These are phyloP conservation scores for Wickerhamiella shivajii DNA, from an alignment of 805 yeast genomes.

Conservation along the genomic window DNA sequence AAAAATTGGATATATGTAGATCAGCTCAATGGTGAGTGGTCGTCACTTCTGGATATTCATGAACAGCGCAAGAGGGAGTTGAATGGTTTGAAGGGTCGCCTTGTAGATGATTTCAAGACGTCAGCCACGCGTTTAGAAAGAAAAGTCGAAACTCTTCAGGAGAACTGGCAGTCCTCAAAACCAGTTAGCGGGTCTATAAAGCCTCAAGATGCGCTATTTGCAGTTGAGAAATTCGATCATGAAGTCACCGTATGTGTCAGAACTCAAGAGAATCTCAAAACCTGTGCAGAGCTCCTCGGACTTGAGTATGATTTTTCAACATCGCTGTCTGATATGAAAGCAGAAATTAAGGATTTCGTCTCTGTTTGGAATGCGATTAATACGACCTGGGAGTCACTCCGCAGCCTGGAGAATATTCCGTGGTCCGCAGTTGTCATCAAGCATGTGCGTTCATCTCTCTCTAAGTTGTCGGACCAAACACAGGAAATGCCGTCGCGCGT, in stretches of 20 bases:
- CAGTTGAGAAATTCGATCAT: constrained; percentile 20
- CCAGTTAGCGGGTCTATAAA: constrained; percentile 21
- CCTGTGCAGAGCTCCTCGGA: constrained; percentile 27
- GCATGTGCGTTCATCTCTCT: constrained; percentile 34
- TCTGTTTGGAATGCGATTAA: constrained; percentile 52
- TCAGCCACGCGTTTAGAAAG: constrained; percentile 29
- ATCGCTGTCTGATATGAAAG: constrained; percentile 23
- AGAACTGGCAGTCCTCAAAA: constrained; percentile 33
- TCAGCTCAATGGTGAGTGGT: constrained; percentile 40
- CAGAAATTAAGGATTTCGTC: constrained; percentile 42
- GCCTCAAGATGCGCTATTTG: constrained; percentile 18
- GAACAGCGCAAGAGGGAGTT: constrained; percentile 27
- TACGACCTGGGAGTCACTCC: constrained; percentile 34
- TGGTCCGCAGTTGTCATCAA: constrained; percentile 41
- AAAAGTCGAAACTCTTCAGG: constrained; percentile 21
- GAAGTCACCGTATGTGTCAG: constrained; percentile 10
- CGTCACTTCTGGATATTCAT: constrained; percentile 30
- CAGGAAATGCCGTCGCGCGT: constrained; percentile 42
- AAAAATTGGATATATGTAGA: constrained; percentile 45
- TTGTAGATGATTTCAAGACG: constrained; percentile 11
- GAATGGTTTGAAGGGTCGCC: constrained; percentile 11
- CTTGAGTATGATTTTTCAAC: constrained; percentile 20
- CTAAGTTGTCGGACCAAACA: constrained; percentile 33
- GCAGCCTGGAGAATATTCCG: constrained; percentile 27
- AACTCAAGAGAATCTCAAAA: constrained; percentile 17